A percentile compares a stretch with the other conserved stretches of the same genome.
phyloP scores from a whole-genome alignment of 805 yeast species.

The Yamadazyma akitaensis region DNA sequence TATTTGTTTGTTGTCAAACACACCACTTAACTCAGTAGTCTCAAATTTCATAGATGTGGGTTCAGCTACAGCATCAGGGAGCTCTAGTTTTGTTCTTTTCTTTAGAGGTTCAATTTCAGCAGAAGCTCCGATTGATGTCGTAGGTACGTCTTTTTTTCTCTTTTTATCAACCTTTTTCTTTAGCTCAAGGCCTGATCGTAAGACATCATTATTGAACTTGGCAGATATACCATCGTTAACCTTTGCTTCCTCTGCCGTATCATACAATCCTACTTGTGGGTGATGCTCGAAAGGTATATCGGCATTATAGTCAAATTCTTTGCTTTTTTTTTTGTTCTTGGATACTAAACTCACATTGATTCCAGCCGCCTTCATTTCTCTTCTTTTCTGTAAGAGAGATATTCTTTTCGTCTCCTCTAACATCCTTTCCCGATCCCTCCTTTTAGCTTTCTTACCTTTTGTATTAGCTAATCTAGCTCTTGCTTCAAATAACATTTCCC shows the following conservation, averaged over 20 bases:
- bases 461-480: slow-evolving; percentile 87
- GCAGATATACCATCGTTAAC: slow-evolving; percentile 34
- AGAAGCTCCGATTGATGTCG: slow-evolving; percentile 1
- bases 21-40: slow-evolving; percentile 19
- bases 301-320: slow-evolving; percentile 75
- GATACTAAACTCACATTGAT: slow-evolving; percentile 49
- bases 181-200: slow-evolving; percentile 43
- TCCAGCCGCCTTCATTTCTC: slow-evolving; percentile 82
- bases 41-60: slow-evolving; percentile 10
- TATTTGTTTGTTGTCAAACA: slow-evolving; percentile 1
- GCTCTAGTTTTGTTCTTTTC: slow-evolving; percentile 15
- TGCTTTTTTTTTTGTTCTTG: slow-evolving; percentile 50
- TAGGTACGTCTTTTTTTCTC: neutral
- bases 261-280: slow-evolving; percentile 68
- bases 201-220: slow-evolving; percentile 44
- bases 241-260: slow-evolving; percentile 56
- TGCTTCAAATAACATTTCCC: slow-evolving; percentile 94
- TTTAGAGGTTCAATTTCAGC: slow-evolving; percentile 10
- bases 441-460: slow-evolving; percentile 89
- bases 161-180: slow-evolving; percentile 26
- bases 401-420: slow-evolving; percentile 73
- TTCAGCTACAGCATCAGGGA: slow-evolving; percentile 5
- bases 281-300: slow-evolving; percentile 76
- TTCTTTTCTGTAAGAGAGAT: slow-evolving; percentile 71
- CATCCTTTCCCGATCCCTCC: slow-evolving; percentile 83